These are phyloP conservation scores for Brachypodium distachyon DNA, from an alignment of 202 grass and related monocot genomes.

Conservation along the genomic window DNA sequence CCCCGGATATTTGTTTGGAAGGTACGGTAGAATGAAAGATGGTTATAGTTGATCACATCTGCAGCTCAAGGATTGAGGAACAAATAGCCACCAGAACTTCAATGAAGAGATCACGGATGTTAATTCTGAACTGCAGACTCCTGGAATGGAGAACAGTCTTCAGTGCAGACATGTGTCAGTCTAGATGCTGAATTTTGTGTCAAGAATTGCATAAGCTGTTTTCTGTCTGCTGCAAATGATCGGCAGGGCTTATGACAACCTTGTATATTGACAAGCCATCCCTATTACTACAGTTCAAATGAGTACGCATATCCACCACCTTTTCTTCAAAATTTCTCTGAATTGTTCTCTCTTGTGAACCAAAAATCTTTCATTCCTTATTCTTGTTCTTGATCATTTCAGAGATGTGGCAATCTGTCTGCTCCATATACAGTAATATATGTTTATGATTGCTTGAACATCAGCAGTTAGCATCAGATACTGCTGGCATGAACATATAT, in stretches of 20 bases:
- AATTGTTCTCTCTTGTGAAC: background rate
- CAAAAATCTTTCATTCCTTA: background rate
- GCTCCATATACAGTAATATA: background rate
- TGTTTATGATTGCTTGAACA: background rate
- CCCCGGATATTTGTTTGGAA: background rate
- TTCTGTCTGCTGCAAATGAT: background rate
- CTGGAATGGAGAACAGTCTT: background rate
- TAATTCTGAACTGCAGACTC: background rate
- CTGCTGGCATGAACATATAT: no score
- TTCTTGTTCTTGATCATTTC: background rate
- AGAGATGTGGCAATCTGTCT: background rate
- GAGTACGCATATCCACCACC: background rate
- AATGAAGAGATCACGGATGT: background rate
- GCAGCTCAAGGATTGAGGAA: background rate
- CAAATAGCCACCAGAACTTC: background rate
- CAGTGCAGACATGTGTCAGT: background rate
- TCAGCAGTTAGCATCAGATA: background rate
- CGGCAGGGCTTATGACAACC: background rate
- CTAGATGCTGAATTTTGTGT: background rate
- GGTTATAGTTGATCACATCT: background rate
- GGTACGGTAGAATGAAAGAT: background rate
- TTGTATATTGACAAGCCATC: background rate
- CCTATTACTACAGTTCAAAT: background rate
- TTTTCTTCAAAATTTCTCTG: background rate
- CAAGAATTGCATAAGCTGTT: background rate